These are phyloP conservation scores for Hortiboletus campestris DNA, from an alignment of 768 basidiomycete species.

Conservation along the genomic window DNA sequence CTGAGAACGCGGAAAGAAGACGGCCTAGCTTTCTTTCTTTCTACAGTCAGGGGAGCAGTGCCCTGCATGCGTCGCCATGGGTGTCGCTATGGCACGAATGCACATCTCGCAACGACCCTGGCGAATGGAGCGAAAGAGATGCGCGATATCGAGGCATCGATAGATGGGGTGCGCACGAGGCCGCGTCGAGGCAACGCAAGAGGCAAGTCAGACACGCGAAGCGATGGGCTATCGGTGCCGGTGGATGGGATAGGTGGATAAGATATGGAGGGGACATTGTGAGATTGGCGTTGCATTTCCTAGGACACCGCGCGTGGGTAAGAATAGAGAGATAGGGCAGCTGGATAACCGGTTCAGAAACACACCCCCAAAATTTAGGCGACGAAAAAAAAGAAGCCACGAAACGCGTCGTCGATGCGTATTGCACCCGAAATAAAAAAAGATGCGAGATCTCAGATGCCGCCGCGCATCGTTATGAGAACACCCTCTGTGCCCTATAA, in stretches of 20 bases:
- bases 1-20: conserved; percentile 1
- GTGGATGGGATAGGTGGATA: background rate
- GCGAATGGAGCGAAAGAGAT: background rate
- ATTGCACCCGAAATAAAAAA: conserved; percentile 16
- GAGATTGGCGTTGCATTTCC: conserved; percentile 15
- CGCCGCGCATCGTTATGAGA: conserved; percentile 28
- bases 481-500: conserved; percentile 15
- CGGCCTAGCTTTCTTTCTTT: background rate
- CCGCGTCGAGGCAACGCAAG: too few relatives aligned
- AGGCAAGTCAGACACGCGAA: too few relatives aligned
- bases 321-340: background rate
- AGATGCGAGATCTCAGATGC: conserved; percentile 22
- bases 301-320: conserved; percentile 33
- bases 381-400: background rate
- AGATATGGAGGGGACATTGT: background rate
- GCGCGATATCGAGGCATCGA: background rate
- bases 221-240: background rate
- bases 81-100: too few relatives aligned
- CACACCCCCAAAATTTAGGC: conserved; percentile 33
- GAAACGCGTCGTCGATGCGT: conserved; percentile 15
- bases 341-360: conserved; percentile 10
- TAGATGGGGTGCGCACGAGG: too few relatives aligned
- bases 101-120: conserved; percentile 5
- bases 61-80: too few relatives aligned
- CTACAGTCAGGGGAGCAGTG: conserved; percentile 4